Conservation (phyloP, 148 eudicot species). For the Selenicereus undatus region DNA sequence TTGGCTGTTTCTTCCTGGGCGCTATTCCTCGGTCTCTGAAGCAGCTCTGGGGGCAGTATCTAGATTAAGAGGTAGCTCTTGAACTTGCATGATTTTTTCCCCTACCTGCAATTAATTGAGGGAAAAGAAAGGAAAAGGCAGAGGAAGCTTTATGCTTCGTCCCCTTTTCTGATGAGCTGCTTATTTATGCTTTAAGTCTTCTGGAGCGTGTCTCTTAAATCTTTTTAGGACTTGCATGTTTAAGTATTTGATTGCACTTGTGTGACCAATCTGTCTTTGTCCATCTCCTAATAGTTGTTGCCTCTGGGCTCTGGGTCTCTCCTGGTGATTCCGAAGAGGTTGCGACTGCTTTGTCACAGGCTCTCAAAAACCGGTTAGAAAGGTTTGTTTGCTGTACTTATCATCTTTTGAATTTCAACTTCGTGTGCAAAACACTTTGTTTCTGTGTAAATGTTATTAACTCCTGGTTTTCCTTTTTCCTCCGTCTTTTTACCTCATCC, state of each 20-base stretch:
- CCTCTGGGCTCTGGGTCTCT: constrained; percentile 90
- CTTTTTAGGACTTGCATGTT: background rate
- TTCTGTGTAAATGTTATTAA: background rate
- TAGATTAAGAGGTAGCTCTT: constrained; percentile 60
- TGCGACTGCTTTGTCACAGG: constrained; percentile 84
- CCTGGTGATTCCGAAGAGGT: constrained; percentile 97
- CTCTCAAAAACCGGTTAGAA: constrained; percentile 77
- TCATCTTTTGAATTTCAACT: constrained; percentile 4
- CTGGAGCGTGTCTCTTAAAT: background rate
- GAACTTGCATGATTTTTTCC: background rate
- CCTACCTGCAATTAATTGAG: background rate
- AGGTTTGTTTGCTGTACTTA: constrained; percentile 40
- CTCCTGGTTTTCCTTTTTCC: background rate
- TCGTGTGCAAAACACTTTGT: background rate
- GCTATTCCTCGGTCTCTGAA: constrained; percentile 55
- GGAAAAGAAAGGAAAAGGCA: background rate
- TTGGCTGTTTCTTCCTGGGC: constrained; percentile 93
- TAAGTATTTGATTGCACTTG: background rate
- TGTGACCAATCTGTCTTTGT: background rate
- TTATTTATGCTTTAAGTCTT: background rate
- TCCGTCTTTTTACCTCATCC: background rate
- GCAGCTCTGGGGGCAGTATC: constrained; percentile 71
- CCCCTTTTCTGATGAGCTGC: background rate
- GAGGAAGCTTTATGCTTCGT: background rate
- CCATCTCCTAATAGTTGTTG: constrained; percentile 45